Evolutionary conservation across 2,329 filamentous ascomycete species (phyloP).

Genomic region (Aspergillus sp.): DNA sequence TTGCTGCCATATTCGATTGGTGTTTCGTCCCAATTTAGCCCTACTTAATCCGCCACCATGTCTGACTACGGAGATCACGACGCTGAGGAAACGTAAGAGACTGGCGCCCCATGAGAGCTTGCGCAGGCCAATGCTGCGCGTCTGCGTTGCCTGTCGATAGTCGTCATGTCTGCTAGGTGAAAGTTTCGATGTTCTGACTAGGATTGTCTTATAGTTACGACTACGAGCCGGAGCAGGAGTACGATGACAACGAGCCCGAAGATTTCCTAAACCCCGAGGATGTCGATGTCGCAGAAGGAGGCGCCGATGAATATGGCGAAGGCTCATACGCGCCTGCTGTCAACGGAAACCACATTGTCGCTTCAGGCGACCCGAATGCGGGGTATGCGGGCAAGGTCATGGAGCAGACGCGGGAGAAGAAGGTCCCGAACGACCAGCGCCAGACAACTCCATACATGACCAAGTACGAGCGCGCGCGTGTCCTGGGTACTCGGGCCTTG

Average conservation of each 20-base stretch:
- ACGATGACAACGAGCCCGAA: constrained; percentile 67
- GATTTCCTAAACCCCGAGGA: constrained; percentile 60
- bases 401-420: constrained; percentile 70
- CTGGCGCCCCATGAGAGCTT: constrained; percentile 18
- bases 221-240: constrained; percentile 60
- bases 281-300: constrained; percentile 54
- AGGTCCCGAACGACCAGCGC: constrained; percentile 83
- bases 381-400: constrained; percentile 55
- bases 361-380: constrained; percentile 56
- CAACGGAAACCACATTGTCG: constrained; percentile 45
- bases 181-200: constrained; percentile 30
- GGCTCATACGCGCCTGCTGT: constrained; percentile 38
- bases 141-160: neutral
- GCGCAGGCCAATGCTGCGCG: constrained; percentile 3
- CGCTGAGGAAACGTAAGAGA: constrained; percentile 58
- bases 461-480: constrained; percentile 94
- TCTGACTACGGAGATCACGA: constrained; percentile 73
- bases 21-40: constrained; percentile 17
- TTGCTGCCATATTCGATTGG: constrained; percentile 2
- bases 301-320: constrained; percentile 58
- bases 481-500: constrained; percentile 86
- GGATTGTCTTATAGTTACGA: constrained; percentile 40
- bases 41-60: constrained; percentile 51
- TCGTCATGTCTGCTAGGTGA: neutral
- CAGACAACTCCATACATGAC: constrained; percentile 98